Evolutionary conservation across 202 grass and related monocot genomes (phyloP).

Genomic region (Dendrocalamus latiflorus): DNA sequence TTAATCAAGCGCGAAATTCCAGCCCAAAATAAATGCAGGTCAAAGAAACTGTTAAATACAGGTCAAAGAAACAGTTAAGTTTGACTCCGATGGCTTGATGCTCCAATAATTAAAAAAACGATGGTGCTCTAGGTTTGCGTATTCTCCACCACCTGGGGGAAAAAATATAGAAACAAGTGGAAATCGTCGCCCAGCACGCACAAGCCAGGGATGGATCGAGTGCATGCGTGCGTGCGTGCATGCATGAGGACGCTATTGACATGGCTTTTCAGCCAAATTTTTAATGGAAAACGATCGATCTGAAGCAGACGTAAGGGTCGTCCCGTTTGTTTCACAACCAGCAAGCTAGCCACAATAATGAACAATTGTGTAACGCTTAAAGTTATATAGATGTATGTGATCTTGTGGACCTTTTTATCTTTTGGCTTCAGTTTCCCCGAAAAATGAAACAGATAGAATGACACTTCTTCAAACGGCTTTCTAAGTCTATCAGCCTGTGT

Average conservation of each 20-base stretch:
- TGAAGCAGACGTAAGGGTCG: neutral
- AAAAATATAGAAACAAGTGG: conserved; percentile 8
- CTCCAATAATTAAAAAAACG: neutral
- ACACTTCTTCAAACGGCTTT: no score
- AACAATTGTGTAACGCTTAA: conserved; percentile 10
- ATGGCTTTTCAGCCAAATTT: neutral
- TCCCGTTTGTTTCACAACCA: neutral
- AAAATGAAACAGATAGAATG: no score
- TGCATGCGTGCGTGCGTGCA: conserved; percentile 1
- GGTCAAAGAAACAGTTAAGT: conserved; percentile 27
- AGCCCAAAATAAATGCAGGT: conserved; percentile 1
- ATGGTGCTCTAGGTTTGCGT: conserved; percentile 11
- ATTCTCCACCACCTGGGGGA: conserved; percentile 20
- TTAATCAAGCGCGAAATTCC: conserved; percentile 10
- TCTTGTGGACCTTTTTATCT: neutral
- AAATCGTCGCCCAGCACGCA: neutral
- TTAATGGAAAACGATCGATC: neutral
- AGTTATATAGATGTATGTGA: neutral
- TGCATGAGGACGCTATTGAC: conserved; percentile 20
- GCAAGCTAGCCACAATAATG: conserved; percentile 21
- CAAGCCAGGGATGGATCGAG: neutral
- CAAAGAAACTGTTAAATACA: conserved; percentile 16
- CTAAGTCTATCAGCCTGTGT: no score
- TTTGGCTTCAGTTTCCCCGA: no score
- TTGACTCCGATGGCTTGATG: conserved; percentile 20